Base-by-base conservation (phyloP, 2,329 filamentous ascomycete species). In the Claviceps capensis region DNA sequence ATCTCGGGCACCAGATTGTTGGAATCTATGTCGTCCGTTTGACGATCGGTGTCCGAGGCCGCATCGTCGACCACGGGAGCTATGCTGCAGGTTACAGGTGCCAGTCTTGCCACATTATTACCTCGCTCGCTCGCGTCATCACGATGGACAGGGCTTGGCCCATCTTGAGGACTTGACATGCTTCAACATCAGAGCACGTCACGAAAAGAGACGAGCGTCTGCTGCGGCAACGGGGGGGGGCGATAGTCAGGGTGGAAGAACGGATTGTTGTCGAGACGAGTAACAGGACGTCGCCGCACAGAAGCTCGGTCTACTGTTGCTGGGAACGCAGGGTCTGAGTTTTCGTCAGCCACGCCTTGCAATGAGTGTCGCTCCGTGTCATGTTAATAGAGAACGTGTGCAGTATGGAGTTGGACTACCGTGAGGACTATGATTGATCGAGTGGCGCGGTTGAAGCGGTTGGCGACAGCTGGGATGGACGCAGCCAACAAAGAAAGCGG, bases 161-260 rank as follows among this genome's bases (percentile, higher is more conserved):
- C 62, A 53, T 57, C 59, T 52, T 58, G 60, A 56, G 53, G 56
- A 50, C 61, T 68, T 48, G 65, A 65, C 67, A 69, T 69, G 48
- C 50, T 62, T 54, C 43, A 50, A 58, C 58, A 63, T 63, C 47
- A 55, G 60, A 46, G 45, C 46, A 23, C 26, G 46, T 45, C 23
- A 22, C 42, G 51, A 40, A 11, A 8, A n/a, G n/a, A 17, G 22
- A 34, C 42, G n/a, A 40, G 8, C 17, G 43, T 11, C 5, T 4
- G 37, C n/a, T 5, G 37, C 11, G 34, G 26, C 16, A 11, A 43
- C 41, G 13, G 14, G 36, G 14, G 36, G 22, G 14, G 36, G 16
- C 37, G 14, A 30, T 13, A 19, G 42, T 37, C 14, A 16, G 34
- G 34, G n/a, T n/a, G 17, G 11, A 19, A 45, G 30, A 23, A 23